These are phyloP conservation scores for Chlamydomonas sp. DNA, from an alignment of 139 green algal genomes.

Conservation along the genomic window DNA sequence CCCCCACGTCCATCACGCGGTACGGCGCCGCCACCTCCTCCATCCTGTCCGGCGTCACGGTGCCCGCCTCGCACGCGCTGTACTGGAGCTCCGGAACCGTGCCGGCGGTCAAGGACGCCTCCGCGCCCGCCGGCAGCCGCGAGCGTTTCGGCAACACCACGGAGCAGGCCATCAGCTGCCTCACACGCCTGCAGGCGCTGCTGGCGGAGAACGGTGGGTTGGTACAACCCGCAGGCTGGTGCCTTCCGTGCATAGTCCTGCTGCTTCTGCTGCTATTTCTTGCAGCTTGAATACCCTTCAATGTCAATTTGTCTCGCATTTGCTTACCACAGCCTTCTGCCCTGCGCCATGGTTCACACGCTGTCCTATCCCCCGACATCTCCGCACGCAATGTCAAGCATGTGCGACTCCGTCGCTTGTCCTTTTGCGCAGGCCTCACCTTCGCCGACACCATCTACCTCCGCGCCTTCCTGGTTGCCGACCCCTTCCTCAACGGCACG, in stretches of 20 bases:
- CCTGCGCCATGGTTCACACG: too few species aligned
- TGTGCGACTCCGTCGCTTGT: neutral
- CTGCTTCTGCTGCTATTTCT: too few species aligned
- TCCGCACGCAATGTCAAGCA: too few species aligned
- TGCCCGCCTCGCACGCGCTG: neutral
- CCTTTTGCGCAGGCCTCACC: neutral
- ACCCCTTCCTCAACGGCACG: neutral
- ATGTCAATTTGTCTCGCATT: too few species aligned
- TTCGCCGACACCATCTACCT: neutral
- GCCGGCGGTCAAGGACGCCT: neutral
- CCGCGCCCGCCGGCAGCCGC: too few species aligned
- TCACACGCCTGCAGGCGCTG: neutral
- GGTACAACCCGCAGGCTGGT: neutral
- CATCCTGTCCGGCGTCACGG: neutral
- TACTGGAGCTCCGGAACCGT: neutral
- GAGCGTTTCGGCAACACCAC: conserved; percentile 1
- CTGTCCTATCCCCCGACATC: too few species aligned
- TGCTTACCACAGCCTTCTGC: too few species aligned
- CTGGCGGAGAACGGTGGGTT: neutral
- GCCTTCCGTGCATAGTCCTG: too few species aligned
- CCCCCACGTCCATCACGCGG: too few species aligned
- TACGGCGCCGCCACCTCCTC: neutral
- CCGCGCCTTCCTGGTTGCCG: neutral
- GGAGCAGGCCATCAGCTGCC: neutral
- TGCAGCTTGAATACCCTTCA: too few species aligned